These are phyloP conservation scores for Entomortierella beljakovae DNA, from an alignment of 192 early-diverging fungal species.

Conservation along the genomic window DNA sequence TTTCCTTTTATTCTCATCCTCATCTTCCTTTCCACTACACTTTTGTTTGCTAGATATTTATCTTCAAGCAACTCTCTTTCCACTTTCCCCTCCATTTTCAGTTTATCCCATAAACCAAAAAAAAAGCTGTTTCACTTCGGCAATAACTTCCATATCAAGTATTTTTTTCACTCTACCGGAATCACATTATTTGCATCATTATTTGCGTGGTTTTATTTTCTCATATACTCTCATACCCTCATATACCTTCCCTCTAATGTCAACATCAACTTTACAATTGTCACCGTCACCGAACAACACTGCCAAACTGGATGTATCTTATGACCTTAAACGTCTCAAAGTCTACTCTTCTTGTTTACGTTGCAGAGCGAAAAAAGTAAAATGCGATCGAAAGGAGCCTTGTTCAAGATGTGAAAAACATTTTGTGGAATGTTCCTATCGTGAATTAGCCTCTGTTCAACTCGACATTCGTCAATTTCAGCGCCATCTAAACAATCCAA, in stretches of 20 bases:
- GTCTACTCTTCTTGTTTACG: constrained; percentile 54
- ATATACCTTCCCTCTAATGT: constrained; percentile 26
- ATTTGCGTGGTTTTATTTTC: too few relatives aligned
- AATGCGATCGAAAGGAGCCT: constrained; percentile 53
- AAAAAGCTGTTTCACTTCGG: neutral
- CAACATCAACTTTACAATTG: constrained; percentile 37
- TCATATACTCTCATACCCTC: too few relatives aligned
- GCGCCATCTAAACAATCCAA: constrained; percentile 36
- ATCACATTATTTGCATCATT: neutral
- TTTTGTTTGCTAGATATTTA: neutral
- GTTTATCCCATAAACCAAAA: neutral
- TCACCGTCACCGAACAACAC: constrained; percentile 5
- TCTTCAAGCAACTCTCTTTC: too few relatives aligned
- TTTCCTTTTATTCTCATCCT: neutral
- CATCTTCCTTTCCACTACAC: neutral
- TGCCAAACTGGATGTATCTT: constrained; percentile 16
- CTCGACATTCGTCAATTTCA: constrained; percentile 54
- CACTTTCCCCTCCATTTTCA: neutral
- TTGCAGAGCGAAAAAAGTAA: constrained; percentile 51
- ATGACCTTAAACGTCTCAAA: constrained; percentile 51
- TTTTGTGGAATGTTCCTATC: constrained; percentile 46
- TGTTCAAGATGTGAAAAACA: constrained; percentile 48
- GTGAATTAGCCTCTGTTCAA: constrained; percentile 46
- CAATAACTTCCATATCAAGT: too few relatives aligned
- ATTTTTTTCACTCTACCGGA: too few relatives aligned